Conservation (phyloP, 2,329 filamentous ascomycete genomes). For the Didymella arachidicola region DNA sequence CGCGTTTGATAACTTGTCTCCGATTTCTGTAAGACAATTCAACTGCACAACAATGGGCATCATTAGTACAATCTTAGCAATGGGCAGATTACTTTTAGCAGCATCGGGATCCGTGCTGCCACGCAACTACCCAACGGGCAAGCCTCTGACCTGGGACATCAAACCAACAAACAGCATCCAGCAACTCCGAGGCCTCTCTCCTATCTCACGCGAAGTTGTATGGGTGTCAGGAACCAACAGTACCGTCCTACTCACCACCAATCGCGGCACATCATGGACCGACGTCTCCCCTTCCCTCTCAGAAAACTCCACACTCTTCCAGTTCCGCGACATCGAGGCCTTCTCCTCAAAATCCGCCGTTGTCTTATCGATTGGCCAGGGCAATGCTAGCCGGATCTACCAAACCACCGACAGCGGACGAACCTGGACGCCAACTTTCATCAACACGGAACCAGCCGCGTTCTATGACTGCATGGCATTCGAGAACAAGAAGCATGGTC, state of each 20-base stretch:
- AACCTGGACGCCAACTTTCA: conserved; percentile 34
- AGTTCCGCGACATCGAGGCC: conserved; percentile 43
- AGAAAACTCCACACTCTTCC: conserved; percentile 32
- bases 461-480: conserved; percentile 45
- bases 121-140: neutral
- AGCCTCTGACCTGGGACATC: conserved; percentile 30
- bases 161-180: conserved; percentile 35
- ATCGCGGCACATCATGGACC: conserved; percentile 34
- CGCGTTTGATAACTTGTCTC: neutral
- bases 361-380: conserved; percentile 38
- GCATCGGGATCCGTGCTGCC: neutral
- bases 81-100: neutral
- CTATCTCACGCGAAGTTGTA: conserved; percentile 26
- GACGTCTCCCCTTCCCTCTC: conserved; percentile 36
- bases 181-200: conserved; percentile 39
- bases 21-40: too few relatives aligned
- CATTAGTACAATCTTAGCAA: neutral
- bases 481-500: conserved; percentile 31
- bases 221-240: conserved; percentile 41
- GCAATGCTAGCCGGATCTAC: conserved; percentile 35
- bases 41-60: neutral
- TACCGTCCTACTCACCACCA: conserved; percentile 37
- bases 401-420: conserved; percentile 32
- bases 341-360: conserved; percentile 32
- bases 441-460: conserved; percentile 34